These are phyloP conservation scores for Lepidopterella palustris DNA, from an alignment of 495 filamentous ascomycete genomes.

Conservation along the genomic window DNA sequence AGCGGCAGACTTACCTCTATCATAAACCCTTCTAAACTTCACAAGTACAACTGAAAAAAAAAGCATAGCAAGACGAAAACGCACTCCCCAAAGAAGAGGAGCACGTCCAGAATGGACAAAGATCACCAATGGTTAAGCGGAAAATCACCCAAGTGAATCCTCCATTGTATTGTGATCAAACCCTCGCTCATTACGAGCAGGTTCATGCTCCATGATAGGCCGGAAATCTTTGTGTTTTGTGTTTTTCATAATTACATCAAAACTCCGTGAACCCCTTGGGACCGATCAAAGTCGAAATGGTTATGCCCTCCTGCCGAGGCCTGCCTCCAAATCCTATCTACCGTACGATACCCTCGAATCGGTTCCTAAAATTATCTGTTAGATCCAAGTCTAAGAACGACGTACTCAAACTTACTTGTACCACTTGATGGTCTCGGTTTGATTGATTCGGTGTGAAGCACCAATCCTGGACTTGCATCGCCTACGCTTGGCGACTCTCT, in stretches of 20 bases:
- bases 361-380: too few relatives aligned
- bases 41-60: too few relatives aligned
- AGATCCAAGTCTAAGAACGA: too few relatives aligned
- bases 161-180: slow-evolving; percentile 35
- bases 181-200: slow-evolving; percentile 18
- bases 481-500: slow-evolving; percentile 92
- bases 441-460: slow-evolving; percentile 82
- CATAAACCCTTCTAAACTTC: too few relatives aligned
- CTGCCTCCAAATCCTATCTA: slow-evolving; percentile 39
- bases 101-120: slow-evolving; percentile 12
- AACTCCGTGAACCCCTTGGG: slow-evolving; percentile 10
- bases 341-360: slow-evolving; percentile 96
- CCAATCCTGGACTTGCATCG: slow-evolving; percentile 82
- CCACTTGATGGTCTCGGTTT: slow-evolving; percentile 93
- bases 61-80: too few relatives aligned
- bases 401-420: too few relatives aligned
- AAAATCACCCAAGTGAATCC: slow-evolving; percentile 35
- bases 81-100: too few relatives aligned
- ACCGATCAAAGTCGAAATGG: slow-evolving; percentile 12
- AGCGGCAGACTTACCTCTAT: too few relatives aligned
- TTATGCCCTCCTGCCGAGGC: slow-evolving; percentile 13
- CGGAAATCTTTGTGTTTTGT: slow-evolving; percentile 24
- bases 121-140: slow-evolving; percentile 37
- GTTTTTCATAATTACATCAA: slow-evolving; percentile 23
- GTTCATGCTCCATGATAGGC: slow-evolving; percentile 32